Conservation (phyloP, 306 rosid species). For the Malus sylvestris region DNA sequence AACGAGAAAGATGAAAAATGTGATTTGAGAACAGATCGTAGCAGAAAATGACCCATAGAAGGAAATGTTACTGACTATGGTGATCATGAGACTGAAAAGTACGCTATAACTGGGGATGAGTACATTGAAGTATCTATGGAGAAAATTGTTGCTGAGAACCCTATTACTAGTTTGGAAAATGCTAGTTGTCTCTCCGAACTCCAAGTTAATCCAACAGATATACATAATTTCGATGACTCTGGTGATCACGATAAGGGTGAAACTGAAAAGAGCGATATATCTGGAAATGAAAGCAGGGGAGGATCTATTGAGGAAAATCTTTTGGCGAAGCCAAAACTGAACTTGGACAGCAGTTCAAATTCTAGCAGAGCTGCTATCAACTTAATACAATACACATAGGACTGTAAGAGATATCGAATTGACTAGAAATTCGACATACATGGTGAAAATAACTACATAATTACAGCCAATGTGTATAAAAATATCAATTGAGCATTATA, state of each 20-base stretch:
- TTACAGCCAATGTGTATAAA: background rate
- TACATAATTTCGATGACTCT: slow-evolving; percentile 12
- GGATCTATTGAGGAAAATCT: slow-evolving; percentile 12
- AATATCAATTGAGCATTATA: background rate
- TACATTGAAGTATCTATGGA: slow-evolving; percentile 2
- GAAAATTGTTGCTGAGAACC: background rate
- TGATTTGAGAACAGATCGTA: slow-evolving; percentile 18
- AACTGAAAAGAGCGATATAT: slow-evolving; percentile 17
- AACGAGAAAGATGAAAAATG: slow-evolving; percentile 19
- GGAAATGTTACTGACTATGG: slow-evolving; percentile 9
- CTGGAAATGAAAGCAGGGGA: slow-evolving; percentile 23
- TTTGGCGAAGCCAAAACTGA: background rate
- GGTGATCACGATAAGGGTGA: slow-evolving; percentile 10
- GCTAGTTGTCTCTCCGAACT: slow-evolving; percentile 17
- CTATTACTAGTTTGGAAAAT: slow-evolving; percentile 10
- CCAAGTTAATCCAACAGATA: slow-evolving; percentile 19
- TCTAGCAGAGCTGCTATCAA: slow-evolving; percentile 6
- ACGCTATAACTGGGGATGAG: slow-evolving; percentile 15
- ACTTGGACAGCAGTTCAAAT: slow-evolving; percentile 5
- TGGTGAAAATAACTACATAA: background rate
- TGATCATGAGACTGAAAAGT: slow-evolving; percentile 19
- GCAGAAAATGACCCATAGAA: slow-evolving; percentile 22
- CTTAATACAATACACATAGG: background rate
- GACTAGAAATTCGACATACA: background rate
- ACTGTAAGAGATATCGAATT: background rate